Conservation (phyloP, 2,329 filamentous ascomycete genomes). For the Cercospora sp. region DNA sequence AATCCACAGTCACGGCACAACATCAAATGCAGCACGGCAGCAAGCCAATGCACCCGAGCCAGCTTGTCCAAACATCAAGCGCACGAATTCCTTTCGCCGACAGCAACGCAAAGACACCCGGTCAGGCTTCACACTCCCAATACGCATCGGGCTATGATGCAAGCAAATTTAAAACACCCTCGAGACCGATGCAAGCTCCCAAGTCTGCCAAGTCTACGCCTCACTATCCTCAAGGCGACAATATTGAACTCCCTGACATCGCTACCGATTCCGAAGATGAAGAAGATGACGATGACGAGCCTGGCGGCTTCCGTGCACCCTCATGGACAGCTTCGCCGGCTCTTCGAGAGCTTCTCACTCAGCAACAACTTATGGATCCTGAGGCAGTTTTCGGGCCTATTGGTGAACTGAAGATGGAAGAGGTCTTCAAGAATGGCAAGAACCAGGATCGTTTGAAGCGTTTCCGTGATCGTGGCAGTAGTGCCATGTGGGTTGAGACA, state of each 20-base stretch:
- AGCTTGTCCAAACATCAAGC: slow-evolving; percentile 85
- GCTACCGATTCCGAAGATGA: slow-evolving; percentile 92
- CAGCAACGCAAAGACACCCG: slow-evolving; percentile 58
- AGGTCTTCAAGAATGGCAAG: slow-evolving; percentile 76
- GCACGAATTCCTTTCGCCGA: slow-evolving; percentile 88
- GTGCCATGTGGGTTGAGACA: slow-evolving; percentile 83
- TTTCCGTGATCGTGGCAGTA: slow-evolving; percentile 87
- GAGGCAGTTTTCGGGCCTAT: slow-evolving; percentile 86
- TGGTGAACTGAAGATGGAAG: slow-evolving; percentile 87
- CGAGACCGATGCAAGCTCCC: slow-evolving; percentile 51
- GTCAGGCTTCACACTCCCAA: slow-evolving; percentile 38
- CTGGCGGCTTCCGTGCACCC: slow-evolving; percentile 62
- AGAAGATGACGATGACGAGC: slow-evolving; percentile 58
- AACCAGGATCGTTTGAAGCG: slow-evolving; percentile 82
- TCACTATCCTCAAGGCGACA: slow-evolving; percentile 83
- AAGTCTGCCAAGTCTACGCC: slow-evolving; percentile 75
- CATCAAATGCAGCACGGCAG: slow-evolving; percentile 62
- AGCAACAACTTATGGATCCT: slow-evolving; percentile 84
- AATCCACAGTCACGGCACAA: slow-evolving; percentile 65
- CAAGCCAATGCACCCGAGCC: slow-evolving; percentile 62
- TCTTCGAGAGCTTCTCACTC: slow-evolving; percentile 70
- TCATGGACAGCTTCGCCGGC: slow-evolving; percentile 89
- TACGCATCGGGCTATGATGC: slow-evolving; percentile 17
- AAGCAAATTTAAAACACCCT: slow-evolving; percentile 66
- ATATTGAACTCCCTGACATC: slow-evolving; percentile 91